phyloP scores from a whole-genome alignment of 164 flowering plant species.

The Tetrastigma voinierianum region DNA sequence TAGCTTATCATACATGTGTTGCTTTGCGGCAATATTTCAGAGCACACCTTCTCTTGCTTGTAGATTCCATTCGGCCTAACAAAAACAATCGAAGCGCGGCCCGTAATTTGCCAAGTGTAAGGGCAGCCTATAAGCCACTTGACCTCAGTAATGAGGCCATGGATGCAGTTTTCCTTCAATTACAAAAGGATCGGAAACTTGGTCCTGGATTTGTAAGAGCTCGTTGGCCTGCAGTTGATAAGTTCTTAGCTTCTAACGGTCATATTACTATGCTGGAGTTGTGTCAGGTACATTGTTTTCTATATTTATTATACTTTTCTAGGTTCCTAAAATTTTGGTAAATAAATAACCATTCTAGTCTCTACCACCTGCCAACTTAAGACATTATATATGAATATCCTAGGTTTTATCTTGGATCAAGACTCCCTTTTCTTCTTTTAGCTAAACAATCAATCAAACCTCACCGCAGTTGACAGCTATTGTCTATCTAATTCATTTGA shows the following conservation, averaged over 20 bases:
- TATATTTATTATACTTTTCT: neutral
- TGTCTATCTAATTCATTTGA: no score
- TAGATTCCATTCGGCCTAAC: conserved; percentile 90
- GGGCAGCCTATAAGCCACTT: conserved; percentile 93
- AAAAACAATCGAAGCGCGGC: conserved; percentile 68
- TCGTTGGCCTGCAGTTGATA: conserved; percentile 84
- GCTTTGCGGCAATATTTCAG: conserved; percentile 93
- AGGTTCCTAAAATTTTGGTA: no score
- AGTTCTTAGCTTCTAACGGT: conserved; percentile 70
- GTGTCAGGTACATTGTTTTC: conserved; percentile 59
- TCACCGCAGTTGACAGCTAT: no score
- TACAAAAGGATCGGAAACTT: conserved; percentile 92
- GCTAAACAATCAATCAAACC: no score
- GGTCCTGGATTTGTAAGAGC: conserved; percentile 90
- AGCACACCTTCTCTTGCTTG: conserved; percentile 88
- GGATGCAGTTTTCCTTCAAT: conserved; percentile 80
- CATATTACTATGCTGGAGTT: conserved; percentile 88
- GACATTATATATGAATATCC: no score
- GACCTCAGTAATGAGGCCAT: conserved; percentile 91
- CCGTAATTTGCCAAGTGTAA: conserved; percentile 60
- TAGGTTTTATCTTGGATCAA: no score
- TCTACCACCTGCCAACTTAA: no score
- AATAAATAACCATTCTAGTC: no score
- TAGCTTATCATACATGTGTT: conserved; percentile 88
- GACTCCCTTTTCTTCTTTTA: no score